phyloP scores from a whole-genome alignment of 345 rosid species.

The Kandelia obovata region DNA sequence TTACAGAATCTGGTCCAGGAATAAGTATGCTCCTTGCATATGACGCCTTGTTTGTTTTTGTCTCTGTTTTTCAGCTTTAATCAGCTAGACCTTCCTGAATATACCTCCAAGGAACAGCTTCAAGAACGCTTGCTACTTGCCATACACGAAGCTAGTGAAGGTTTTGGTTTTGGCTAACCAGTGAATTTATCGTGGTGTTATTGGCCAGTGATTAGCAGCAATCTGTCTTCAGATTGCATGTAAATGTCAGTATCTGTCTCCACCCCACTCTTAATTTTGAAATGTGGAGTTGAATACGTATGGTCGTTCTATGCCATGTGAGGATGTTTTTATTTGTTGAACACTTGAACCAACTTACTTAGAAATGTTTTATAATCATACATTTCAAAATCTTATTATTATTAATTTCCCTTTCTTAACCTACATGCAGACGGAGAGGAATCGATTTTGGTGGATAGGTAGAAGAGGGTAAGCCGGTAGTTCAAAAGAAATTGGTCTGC shows the following conservation, averaged over 20 bases:
- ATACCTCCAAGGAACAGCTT: conserved; percentile 72
- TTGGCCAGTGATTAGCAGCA: conserved; percentile 8
- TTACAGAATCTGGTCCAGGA: neutral
- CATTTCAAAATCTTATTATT: neutral
- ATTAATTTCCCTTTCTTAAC: neutral
- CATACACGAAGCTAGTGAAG: conserved; percentile 94
- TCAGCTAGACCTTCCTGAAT: conserved; percentile 96
- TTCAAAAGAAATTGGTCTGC: neutral
- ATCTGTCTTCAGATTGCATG: conserved; percentile 22
- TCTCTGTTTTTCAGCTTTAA: conserved; percentile 60
- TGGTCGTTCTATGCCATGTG: neutral
- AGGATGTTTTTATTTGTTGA: too few relatives aligned
- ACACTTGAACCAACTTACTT: neutral
- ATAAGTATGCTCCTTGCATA: neutral
- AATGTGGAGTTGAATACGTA: too few relatives aligned
- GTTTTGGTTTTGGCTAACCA: conserved; percentile 84
- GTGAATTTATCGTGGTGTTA: neutral
- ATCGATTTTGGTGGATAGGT: conserved; percentile 21
- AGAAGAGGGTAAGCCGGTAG: conserved; percentile 5
- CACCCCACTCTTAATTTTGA: neutral
- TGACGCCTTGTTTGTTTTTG: neutral
- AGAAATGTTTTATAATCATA: neutral
- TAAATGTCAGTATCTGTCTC: conserved; percentile 30
- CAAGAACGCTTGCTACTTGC: conserved; percentile 86
- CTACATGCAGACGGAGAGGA: conserved; percentile 13